A percentile compares a stretch with the other conserved stretches of the same genome.
These are phyloP conservation scores for Peronospora destructor DNA, from an alignment of 352 stramenopile species.

Conservation along the genomic window DNA sequence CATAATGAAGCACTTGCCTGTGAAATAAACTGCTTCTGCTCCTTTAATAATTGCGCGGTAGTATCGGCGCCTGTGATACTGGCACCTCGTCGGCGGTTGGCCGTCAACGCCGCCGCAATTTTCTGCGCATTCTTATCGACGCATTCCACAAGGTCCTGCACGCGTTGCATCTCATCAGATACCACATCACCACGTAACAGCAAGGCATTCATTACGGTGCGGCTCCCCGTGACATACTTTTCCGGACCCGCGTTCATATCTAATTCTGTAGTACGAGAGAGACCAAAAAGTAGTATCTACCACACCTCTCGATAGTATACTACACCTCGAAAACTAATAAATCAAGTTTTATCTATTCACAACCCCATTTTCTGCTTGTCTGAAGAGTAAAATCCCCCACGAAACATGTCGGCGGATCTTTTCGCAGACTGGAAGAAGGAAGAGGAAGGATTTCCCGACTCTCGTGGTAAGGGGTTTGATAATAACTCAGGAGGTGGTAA, in stretches of 20 bases:
- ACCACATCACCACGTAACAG: constrained; percentile 17
- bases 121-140: constrained; percentile 67
- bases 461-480: constrained; percentile 1
- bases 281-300: no score
- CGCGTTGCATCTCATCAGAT: constrained; percentile 41
- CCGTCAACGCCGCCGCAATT: constrained; percentile 46
- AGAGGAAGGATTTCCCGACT: constrained; percentile 37
- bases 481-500: constrained; percentile 4
- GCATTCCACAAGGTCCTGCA: constrained; percentile 62
- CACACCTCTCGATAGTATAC: no score
- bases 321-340: no score
- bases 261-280: no score
- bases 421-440: constrained; percentile 88
- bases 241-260: constrained; percentile 1
- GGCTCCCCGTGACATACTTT: constrained; percentile 28
- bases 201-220: constrained; percentile 34
- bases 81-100: constrained; percentile 27
- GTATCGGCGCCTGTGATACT: constrained; percentile 21
- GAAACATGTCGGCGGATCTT: constrained; percentile 78
- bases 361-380: no score
- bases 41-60: constrained; percentile 47
- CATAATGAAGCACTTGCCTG: constrained; percentile 17
- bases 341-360: no score
- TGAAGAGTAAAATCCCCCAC: neutral
- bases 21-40: constrained; percentile 47